Evolutionary conservation across 1,139 yeast species (phyloP), one percentile per base, ranked within the genome.

Genomic region (Pneumocystis murina): DNA sequence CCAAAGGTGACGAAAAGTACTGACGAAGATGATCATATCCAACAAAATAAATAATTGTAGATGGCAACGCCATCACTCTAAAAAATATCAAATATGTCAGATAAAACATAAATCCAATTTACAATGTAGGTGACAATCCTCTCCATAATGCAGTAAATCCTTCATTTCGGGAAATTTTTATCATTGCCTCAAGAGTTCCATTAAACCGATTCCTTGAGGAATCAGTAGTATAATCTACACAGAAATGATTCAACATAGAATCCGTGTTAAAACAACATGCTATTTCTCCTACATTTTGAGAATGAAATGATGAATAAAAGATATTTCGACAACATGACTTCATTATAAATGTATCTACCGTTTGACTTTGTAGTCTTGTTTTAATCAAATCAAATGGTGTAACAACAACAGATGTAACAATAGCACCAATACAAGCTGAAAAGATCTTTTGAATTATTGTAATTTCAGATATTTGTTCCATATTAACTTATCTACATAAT

Each of bases 21-120:
- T 67, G 69, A 24, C 88, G 76, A 61, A 91, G 77, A 67, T 86
- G 82, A 70, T 92, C 99, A 72, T 92, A 92, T 0, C 97, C 96
- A 2, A 95, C 87, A 75, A 90, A 92, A 72, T 92, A 94, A 7
- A 92, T 92, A 65, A 92, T 87, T 70, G 91, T 92, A 0, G 97
- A 82, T 0, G 99, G 99, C 0, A 91, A 78, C 0, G 97, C 89
- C 96, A 92, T 94, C 30, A 89, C 68, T 48, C 55, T 48, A 48
- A 48, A 48, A 40, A 48, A 24, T 24, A 48, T 48, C 17, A 48
- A 24, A 24, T 12, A 3, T 24, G 14, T 14, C 7, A 38, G 14
- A 5, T n/a, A 24, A 24, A 24, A 20, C 12, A 41, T 17, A 2
- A 41, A 48, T 24, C 7, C 33, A 20, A 6, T 20, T 48, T 20